Evolutionary conservation across 2,329 filamentous ascomycete species (phyloP), one percentile per base, ranked within the genome.

Genomic region (Leptoxyphium fumago): DNA sequence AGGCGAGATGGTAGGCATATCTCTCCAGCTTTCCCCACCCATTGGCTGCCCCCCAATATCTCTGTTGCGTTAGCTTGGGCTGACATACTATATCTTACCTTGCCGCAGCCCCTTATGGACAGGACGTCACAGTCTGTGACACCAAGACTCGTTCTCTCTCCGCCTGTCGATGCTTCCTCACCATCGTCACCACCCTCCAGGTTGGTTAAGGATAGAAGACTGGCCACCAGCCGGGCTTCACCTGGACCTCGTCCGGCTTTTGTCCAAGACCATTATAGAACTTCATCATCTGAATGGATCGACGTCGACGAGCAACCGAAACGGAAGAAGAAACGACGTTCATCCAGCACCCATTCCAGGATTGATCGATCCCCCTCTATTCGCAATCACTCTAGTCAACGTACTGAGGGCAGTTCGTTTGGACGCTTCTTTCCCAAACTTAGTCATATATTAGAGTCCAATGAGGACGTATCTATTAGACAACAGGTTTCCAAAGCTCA

Each of bases 371-470:
- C 38, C 4, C 21, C 13, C 39, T 26, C 21, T 26, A 7, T 26
- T 26, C 21, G 21, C 21, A 7, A 7, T 26, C 32, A 36, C 11
- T 36, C 32, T 9, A 15, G 32, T 36, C 32, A 36, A 15, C 32
- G 32, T 4, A 5, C 32, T 9, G 32, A 36, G 9, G 32, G 32
- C n/a, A 49, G 48, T 46, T 51, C 52, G 18, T 41, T 53, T 26
- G 49, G 50, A 21, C 46, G 54, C 26, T 66, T 62, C 52, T 55
- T 64, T 38, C 63, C 67, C 34, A 61, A 57, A 43, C 59, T 69
- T 15, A 52, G 55, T 50, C 63, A 62, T 34, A 67, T 67, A 54
- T 51, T 59, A 40, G 66, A 68, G 49, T 55, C 54, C 9, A 62
- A 54, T 43, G 61, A 63, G 43, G 46, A 48, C 18, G 48, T 44